Conservation (phyloP, 1,284 basidiomycete species). For the Puccinia polysora region DNA sequence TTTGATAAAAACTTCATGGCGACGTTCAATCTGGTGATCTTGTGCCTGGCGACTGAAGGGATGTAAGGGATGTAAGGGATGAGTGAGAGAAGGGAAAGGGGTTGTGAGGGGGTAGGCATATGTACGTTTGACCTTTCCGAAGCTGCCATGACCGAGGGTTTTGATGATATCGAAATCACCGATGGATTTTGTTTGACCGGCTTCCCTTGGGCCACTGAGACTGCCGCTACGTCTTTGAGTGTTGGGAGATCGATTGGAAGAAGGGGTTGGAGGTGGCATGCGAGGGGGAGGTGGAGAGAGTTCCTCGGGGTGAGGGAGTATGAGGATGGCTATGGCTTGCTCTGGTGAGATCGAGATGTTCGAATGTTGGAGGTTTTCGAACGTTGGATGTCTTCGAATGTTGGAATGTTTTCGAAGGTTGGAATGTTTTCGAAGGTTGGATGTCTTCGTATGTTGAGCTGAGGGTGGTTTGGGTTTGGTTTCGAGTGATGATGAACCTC, state of each 20-base stretch:
- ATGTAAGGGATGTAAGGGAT: neutral
- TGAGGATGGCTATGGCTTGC: too few relatives aligned
- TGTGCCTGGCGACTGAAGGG: slow-evolving; percentile 30
- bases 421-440: too few relatives aligned
- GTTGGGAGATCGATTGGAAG: slow-evolving; percentile 8
- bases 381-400: too few relatives aligned
- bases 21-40: slow-evolving; percentile 34
- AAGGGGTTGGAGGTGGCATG: slow-evolving; percentile 10
- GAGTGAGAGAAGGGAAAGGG: neutral
- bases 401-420: too few relatives aligned
- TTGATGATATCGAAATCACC: slow-evolving; percentile 41
- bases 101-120: neutral
- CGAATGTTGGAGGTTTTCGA: too few relatives aligned
- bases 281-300: too few relatives aligned
- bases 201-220: slow-evolving; percentile 4
- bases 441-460: too few relatives aligned
- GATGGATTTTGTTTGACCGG: slow-evolving; percentile 25
- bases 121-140: slow-evolving; percentile 43
- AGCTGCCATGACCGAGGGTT: slow-evolving; percentile 43
- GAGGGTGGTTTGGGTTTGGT: too few relatives aligned
- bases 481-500: too few relatives aligned
- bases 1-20: slow-evolving; percentile 43
- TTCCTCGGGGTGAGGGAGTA: too few relatives aligned
- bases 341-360: too few relatives aligned
- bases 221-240: slow-evolving; percentile 11